A percentile compares a stretch with the other conserved stretches of the same genome.
phyloP scores from a whole-genome alignment of 345 rosid genomes.

The Eucalyptus erythrocorys region DNA sequence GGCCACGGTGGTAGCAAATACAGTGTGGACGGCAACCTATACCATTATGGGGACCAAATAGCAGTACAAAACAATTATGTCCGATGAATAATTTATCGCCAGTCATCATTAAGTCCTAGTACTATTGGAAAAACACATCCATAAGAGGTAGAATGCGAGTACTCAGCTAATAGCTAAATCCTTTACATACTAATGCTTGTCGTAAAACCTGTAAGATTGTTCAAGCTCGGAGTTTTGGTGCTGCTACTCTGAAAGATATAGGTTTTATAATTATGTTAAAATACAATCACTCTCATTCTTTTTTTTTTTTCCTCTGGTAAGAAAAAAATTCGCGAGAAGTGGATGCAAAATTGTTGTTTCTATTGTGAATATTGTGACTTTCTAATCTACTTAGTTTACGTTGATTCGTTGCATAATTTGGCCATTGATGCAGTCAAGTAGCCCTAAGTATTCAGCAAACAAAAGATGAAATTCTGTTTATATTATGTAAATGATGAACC shows the following conservation, averaged over 20 bases:
- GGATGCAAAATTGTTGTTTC: background rate
- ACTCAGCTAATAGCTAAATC: background rate
- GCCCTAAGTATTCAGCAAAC: background rate
- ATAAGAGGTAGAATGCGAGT: background rate
- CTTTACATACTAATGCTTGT: background rate
- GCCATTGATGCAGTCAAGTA: background rate
- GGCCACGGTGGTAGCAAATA: constrained; percentile 31
- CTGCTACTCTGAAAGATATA: background rate
- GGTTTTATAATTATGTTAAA: background rate
- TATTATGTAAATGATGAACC: background rate
- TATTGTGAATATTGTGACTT: background rate
- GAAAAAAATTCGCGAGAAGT: background rate
- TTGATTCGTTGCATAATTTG: background rate
- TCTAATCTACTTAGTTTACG: background rate
- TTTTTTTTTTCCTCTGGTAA: background rate
- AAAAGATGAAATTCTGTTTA: background rate
- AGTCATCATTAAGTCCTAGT: background rate
- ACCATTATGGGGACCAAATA: background rate
- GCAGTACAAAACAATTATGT: background rate
- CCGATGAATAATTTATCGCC: background rate
- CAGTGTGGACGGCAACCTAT: constrained; percentile 36
- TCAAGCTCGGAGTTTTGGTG: background rate
- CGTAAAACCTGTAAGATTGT: background rate
- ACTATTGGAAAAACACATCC: background rate
- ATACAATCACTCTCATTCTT: background rate